phyloP scores from a whole-genome alignment of 108 stramenopile genomes.

The Nitzschia sp. region DNA sequence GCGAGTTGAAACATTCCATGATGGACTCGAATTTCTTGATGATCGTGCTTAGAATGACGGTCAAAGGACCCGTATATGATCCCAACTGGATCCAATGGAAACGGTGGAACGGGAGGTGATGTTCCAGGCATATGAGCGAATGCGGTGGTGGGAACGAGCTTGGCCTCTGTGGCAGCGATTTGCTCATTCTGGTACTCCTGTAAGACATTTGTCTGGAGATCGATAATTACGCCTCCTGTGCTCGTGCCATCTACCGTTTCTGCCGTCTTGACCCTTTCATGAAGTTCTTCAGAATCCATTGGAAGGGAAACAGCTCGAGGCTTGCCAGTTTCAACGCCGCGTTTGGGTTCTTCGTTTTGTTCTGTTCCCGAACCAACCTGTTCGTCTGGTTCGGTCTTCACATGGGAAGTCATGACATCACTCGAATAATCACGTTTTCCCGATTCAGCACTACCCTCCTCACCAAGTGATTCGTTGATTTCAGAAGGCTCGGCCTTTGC shows the following conservation, averaged over 20 bases:
- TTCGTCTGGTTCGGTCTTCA: background rate
- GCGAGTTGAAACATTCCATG: constrained; percentile 13
- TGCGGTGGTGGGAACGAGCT: constrained; percentile 15
- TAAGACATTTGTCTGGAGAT: background rate
- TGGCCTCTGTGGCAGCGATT: background rate
- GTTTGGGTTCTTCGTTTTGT: background rate
- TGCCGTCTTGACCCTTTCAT: too few relatives aligned
- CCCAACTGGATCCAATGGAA: constrained; percentile 41
- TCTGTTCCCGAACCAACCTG: background rate
- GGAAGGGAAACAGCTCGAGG: background rate
- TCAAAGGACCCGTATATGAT: constrained; percentile 42
- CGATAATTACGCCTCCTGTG: background rate
- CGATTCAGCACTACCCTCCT: background rate
- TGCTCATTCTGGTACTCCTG: background rate
- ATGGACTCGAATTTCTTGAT: constrained; percentile 7
- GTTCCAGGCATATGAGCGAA: constrained; percentile 50
- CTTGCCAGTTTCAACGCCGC: background rate
- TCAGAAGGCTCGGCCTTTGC: background rate
- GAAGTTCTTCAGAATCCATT: background rate
- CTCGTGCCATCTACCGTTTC: background rate
- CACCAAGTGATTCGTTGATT: background rate
- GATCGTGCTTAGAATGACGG: constrained; percentile 17
- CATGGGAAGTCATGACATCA: background rate
- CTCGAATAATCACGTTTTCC: background rate
- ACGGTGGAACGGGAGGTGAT: constrained; percentile 30